Conservation (phyloP, 2,329 filamentous ascomycete species). For the Sporothrix globosa region DNA sequence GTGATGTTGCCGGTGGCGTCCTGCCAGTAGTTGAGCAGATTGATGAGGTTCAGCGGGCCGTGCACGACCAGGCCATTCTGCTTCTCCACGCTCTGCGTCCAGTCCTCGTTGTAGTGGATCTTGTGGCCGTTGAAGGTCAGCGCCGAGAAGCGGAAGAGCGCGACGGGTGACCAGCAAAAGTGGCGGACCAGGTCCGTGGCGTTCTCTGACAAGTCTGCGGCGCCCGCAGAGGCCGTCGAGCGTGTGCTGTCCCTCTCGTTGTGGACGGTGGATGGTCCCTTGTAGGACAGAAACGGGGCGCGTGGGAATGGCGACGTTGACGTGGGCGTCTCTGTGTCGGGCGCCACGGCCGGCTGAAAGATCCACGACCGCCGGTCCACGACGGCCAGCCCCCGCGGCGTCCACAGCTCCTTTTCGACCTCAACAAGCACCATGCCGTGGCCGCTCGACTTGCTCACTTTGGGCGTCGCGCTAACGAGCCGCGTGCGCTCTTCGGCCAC, state of each 20-base stretch:
- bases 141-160: conserved; percentile 79
- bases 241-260: not conserved
- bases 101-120: conserved; percentile 77
- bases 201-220: no score
- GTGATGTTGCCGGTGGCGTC: conserved; percentile 45
- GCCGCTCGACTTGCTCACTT: conserved; percentile 57
- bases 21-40: conserved; percentile 70
- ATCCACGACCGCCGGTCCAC: conserved; percentile 59
- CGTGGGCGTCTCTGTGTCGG: not conserved
- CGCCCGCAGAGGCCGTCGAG: not conserved
- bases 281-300: not conserved
- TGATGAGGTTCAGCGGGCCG: conserved; percentile 74
- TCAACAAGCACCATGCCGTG: conserved; percentile 66
- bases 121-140: conserved; percentile 85
- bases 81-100: conserved; percentile 66
- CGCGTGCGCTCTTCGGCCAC: conserved; percentile 17
- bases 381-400: conserved; percentile 55
- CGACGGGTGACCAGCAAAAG: conserved; percentile 49
- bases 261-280: not conserved
- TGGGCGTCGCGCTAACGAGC: conserved; percentile 57
- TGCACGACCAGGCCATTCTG: conserved; percentile 76
- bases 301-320: not conserved
- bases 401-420: conserved; percentile 63
- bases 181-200: not conserved
- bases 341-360: conserved; percentile 45